These are phyloP conservation scores for Parasarocladium wereldwijsianum DNA, from an alignment of 2,329 filamentous ascomycete genomes.

Conservation along the genomic window DNA sequence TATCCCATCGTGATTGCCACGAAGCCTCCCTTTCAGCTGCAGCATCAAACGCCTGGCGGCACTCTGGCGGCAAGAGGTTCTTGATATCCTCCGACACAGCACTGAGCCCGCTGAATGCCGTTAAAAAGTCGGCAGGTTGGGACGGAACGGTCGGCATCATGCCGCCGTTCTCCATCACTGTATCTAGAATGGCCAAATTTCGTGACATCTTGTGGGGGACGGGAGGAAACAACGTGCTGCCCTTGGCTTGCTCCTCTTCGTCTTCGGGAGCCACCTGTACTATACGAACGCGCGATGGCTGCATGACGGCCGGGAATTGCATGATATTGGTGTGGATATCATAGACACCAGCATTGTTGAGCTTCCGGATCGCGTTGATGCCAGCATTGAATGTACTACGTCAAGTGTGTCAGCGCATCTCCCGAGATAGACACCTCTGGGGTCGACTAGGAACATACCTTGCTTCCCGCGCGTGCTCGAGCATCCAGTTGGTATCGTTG, in stretches of 20 bases:
- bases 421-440: neutral
- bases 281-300: slow-evolving; percentile 76
- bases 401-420: slow-evolving; percentile 6
- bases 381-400: slow-evolving; percentile 69
- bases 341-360: slow-evolving; percentile 66
- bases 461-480: slow-evolving; percentile 83
- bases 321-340: slow-evolving; percentile 88
- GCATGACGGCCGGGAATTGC: slow-evolving; percentile 77
- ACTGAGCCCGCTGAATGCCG: slow-evolving; percentile 45
- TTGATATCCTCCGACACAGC: slow-evolving; percentile 50
- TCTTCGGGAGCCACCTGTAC: slow-evolving; percentile 47
- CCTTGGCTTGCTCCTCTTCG: slow-evolving; percentile 9
- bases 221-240: slow-evolving; percentile 26
- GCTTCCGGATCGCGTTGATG: slow-evolving; percentile 52
- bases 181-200: slow-evolving; percentile 43
- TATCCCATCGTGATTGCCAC: slow-evolving; percentile 65
- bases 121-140: slow-evolving; percentile 30
- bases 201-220: slow-evolving; percentile 33
- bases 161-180: slow-evolving; percentile 30
- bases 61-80: slow-evolving; percentile 52
- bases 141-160: slow-evolving; percentile 27
- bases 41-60: slow-evolving; percentile 55
- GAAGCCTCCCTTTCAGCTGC: slow-evolving; percentile 48
- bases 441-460: slow-evolving; percentile 41
- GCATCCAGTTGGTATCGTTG: slow-evolving; percentile 91